phyloP scores from a whole-genome alignment of 768 basidiomycete species.

The Termitomyces sp. region DNA sequence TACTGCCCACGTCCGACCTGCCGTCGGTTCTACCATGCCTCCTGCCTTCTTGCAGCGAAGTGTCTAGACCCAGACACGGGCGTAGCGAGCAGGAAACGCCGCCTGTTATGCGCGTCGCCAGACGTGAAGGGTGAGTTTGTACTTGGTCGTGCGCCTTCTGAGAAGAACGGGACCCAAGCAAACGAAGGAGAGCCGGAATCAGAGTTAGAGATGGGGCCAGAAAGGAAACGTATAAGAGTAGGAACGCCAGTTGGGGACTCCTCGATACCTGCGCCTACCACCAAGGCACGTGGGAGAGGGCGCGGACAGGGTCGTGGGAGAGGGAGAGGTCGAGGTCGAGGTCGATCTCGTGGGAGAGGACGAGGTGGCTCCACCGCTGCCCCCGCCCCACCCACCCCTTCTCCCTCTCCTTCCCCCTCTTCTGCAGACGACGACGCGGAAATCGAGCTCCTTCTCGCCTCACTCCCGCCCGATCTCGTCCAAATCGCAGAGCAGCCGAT shows the following conservation, averaged over 20 bases:
- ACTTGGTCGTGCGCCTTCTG: neutral
- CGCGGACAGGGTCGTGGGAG: conserved; percentile 14
- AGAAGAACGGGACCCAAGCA: neutral
- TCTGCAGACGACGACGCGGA: neutral
- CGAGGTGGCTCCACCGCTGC: too few relatives aligned
- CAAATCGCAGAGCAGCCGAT: conserved; percentile 50
- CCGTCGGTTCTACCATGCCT: conserved; percentile 43
- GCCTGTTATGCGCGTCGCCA: conserved; percentile 37
- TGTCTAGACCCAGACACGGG: conserved; percentile 17
- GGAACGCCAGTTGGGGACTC: neutral
- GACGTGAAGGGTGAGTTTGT: conserved; percentile 7
- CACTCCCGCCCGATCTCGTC: conserved; percentile 38
- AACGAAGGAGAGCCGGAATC: neutral
- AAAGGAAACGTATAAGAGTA: neutral
- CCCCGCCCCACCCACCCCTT: neutral
- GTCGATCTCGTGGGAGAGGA: neutral
- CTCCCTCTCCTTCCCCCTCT: neutral
- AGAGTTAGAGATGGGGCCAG: neutral
- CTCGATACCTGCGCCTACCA: neutral
- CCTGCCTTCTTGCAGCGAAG: conserved; percentile 36
- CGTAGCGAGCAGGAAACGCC: conserved; percentile 18
- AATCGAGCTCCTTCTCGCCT: conserved; percentile 10
- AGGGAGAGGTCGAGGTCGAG: conserved; percentile 12
- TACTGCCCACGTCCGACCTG: conserved; percentile 56
- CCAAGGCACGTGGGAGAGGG: neutral